These are phyloP conservation scores for Neophaeococcomyces mojaviensis DNA, from an alignment of 2,329 filamentous ascomycete genomes.

Conservation along the genomic window DNA sequence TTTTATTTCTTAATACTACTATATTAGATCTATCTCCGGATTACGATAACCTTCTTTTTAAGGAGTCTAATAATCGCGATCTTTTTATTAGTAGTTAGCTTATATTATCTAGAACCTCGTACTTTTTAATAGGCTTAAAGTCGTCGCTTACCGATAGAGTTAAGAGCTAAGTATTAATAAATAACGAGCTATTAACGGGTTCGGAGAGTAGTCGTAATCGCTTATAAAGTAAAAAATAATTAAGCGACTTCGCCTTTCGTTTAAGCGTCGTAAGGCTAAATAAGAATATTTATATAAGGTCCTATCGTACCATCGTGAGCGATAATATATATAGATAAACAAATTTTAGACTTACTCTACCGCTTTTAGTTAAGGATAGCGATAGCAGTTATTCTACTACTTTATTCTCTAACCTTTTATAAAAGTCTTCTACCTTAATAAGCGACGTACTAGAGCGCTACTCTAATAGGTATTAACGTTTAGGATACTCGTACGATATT, in stretches of 20 bases:
- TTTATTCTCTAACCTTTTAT: not conserved
- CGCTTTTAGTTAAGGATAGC: not conserved
- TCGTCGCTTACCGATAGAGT: not conserved
- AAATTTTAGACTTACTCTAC: not conserved
- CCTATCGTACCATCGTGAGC: not conserved
- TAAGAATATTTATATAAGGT: too few species aligned
- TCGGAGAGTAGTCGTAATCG: too few species aligned
- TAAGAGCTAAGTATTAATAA: slow-evolving; percentile 4
- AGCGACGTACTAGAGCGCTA: not conserved
- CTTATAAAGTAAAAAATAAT: slow-evolving; percentile 3
- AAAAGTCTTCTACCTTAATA: not conserved
- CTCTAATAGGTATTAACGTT: not conserved
- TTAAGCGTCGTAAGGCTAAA: slow-evolving; percentile 3
- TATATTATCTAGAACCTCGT: slow-evolving; percentile 1
- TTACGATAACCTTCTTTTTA: too few species aligned
- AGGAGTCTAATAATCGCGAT: slow-evolving; percentile 7
- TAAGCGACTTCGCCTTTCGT: slow-evolving; percentile 5
- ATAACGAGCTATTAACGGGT: not conserved
- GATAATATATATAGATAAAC: not conserved
- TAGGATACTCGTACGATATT: too few species aligned
- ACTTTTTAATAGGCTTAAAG: too few species aligned
- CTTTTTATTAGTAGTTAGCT: slow-evolving; percentile 11
- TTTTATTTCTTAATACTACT: slow-evolving; percentile 11
- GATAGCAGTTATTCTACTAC: not conserved
- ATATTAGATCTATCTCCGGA: slow-evolving; percentile 1